A percentile compares a stretch with the other conserved stretches of the same genome.
These are phyloP conservation scores for Alternaria hordeiaustralica DNA, from an alignment of 2,329 filamentous ascomycete species.

Conservation along the genomic window DNA sequence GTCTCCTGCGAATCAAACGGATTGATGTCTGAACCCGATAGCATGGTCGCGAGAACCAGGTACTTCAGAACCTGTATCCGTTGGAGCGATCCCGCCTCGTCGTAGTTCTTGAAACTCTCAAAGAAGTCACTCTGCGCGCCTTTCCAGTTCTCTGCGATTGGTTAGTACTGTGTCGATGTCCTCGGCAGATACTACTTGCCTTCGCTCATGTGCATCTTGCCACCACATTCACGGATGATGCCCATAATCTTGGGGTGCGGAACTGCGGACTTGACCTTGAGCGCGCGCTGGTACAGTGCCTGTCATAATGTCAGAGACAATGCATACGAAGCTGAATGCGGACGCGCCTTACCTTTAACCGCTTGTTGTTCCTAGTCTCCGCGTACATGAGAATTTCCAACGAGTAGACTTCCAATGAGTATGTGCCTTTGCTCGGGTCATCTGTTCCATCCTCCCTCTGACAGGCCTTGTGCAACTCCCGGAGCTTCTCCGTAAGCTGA, in stretches of 20 bases:
- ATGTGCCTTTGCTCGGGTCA: conserved; percentile 94
- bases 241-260: conserved; percentile 99
- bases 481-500: conserved; percentile 79
- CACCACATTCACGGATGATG: conserved; percentile 96
- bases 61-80: conserved; percentile 98
- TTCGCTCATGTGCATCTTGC: conserved; percentile 99
- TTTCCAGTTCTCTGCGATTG: conserved; percentile 83
- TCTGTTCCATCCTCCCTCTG: conserved; percentile 85
- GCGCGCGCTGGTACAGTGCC: conserved; percentile 85
- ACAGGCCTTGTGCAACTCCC: conserved; percentile 87
- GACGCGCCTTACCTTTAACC: conserved; percentile 70
- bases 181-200: conserved; percentile 42
- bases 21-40: conserved; percentile 98
- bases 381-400: conserved; percentile 99
- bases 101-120: conserved; percentile 98
- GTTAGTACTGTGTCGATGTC: conserved; percentile 30
- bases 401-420: conserved; percentile 93
- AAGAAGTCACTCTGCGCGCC: conserved; percentile 97
- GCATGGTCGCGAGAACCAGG: conserved; percentile 93
- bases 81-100: conserved; percentile 95
- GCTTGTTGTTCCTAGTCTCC: conserved; percentile 96
- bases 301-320: conserved; percentile 39
- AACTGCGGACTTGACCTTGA: conserved; percentile 94
- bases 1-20: conserved; percentile 99
- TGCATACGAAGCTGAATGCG: conserved; percentile 26